Base-by-base conservation (phyloP, 495 filamentous ascomycete species). In the Talaromyces wortmannii region DNA sequence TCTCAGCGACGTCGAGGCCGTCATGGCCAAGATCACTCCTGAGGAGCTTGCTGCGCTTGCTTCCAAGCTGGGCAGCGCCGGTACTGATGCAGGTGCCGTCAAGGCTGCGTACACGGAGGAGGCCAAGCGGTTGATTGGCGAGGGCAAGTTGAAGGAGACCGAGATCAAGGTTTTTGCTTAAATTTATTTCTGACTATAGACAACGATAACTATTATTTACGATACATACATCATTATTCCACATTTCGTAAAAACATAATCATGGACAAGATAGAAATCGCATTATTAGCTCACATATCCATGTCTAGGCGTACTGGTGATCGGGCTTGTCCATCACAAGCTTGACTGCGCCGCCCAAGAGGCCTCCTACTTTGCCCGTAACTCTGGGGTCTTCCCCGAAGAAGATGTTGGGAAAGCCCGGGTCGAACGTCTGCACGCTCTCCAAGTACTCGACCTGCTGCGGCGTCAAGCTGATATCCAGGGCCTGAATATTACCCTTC, bases 11-110 rank as follows among this genome's bases (percentile, higher is more conserved):
- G 87, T 95, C 36, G 94, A 97, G 63, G 75, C 88, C n/a, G 75
- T 97, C 61, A 88, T 92, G 75, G 73, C 76, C 69, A 95, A 94
- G 85, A 83, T 96, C 60, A 90, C 96, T 53, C 72, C 84, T 50
- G 94, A 97, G 54, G 90, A 96, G 79, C 76, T 96, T 53, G 90
- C 90, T 48, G 79, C 77, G 36, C 75, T 97, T 45, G 87, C 89
- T 45, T 80, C 73, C 62, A 91, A 88, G 72, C 79, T 97, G 33
- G 85, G 82, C 58, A 57, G 63, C 31, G 68, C 72, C 57, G 82
- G 79, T 55, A 80, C 78, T 67, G 77, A 79, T 53, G 71, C 60
- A 55, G 65, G 62, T 57, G 87, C 80, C 31, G 75, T 89, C 50
- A 91, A 87, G 80, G 70, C 81, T 51, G 82, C 80, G 5, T 84